Evolutionary conservation across 768 basidiomycete species (phyloP).

Genomic region (Leucosporidium yakuticum): DNA sequence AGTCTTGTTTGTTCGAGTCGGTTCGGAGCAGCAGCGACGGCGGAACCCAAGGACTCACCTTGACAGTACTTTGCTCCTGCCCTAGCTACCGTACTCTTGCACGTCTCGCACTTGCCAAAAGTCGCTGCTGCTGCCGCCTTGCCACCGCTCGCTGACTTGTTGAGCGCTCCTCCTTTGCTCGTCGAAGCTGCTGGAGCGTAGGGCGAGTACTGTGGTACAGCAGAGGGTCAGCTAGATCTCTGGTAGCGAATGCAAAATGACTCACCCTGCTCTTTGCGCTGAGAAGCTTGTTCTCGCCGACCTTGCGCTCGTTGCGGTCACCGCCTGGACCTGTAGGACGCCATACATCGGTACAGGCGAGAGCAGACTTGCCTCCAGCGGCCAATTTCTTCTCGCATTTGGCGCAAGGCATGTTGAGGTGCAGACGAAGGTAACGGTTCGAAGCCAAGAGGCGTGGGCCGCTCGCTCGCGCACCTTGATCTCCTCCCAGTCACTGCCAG

Average conservation of each 20-base stretch:
- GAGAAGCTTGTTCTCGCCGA: slow-evolving; percentile 35
- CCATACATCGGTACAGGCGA: slow-evolving; percentile 28
- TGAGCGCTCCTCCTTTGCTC: not conserved
- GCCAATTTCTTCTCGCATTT: slow-evolving; percentile 34
- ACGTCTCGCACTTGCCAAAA: slow-evolving; percentile 30
- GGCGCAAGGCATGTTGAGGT: slow-evolving; percentile 23
- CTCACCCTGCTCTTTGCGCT: no score
- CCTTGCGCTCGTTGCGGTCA: slow-evolving; percentile 19
- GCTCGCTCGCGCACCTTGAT: no score
- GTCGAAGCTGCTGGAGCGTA: slow-evolving; percentile 20
- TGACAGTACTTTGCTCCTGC: slow-evolving; percentile 33
- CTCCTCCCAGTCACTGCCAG: no score
- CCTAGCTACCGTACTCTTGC: slow-evolving; percentile 14
- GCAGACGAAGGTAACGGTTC: no score
- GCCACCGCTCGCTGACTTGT: not conserved
- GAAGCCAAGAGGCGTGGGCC: no score
- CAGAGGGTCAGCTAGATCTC: no score
- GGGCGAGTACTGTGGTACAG: slow-evolving; percentile 27
- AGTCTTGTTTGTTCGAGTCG: not conserved
- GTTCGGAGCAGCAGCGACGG: no score
- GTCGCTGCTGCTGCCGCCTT: slow-evolving; percentile 2
- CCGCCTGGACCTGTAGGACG: not conserved
- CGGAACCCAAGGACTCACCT: slow-evolving; percentile 7
- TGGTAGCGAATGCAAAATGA: no score
- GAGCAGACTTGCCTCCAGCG: no score